Evolutionary conservation across 495 filamentous ascomycete genomes (phyloP).

Genomic region (Penicillium cataractarum): DNA sequence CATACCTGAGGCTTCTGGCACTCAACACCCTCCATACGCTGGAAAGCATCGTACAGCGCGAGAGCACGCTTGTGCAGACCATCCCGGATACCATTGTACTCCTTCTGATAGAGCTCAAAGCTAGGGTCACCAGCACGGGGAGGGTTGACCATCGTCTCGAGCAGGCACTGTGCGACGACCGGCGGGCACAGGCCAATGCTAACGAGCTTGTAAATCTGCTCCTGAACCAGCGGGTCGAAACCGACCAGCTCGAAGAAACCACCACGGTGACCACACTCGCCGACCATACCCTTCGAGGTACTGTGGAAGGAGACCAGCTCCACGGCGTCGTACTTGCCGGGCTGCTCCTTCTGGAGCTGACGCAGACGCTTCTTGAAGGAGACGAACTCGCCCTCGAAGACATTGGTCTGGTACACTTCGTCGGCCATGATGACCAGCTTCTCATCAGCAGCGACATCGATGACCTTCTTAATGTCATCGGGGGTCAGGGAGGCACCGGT

Average conservation of each 20-base stretch:
- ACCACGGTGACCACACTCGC: slow-evolving; percentile 95
- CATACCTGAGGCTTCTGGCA: slow-evolving; percentile 75
- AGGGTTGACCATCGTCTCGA: slow-evolving; percentile 97
- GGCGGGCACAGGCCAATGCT: slow-evolving; percentile 94
- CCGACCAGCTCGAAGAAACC: slow-evolving; percentile 95
- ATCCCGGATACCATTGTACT: slow-evolving; percentile 79
- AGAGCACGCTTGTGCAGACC: slow-evolving; percentile 76
- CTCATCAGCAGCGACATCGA: slow-evolving; percentile 84
- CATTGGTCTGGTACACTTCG: slow-evolving; percentile 99
- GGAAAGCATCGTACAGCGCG: slow-evolving; percentile 86
- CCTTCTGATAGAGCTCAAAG: slow-evolving; percentile 77
- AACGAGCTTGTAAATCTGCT: slow-evolving; percentile 97
- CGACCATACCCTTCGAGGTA: slow-evolving; percentile 95
- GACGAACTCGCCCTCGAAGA: slow-evolving; percentile 90
- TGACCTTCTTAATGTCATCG: slow-evolving; percentile 76
- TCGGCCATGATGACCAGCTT: slow-evolving; percentile 89
- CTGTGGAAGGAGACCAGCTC: slow-evolving; percentile 88
- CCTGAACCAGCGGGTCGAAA: slow-evolving; percentile 83
- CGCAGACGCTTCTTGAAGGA: slow-evolving; percentile 92
- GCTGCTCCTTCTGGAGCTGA: slow-evolving; percentile 73
- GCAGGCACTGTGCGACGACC: slow-evolving; percentile 91
- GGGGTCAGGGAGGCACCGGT: slow-evolving; percentile 83
- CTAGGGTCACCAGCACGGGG: slow-evolving; percentile 79
- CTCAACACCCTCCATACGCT: slow-evolving; percentile 92
- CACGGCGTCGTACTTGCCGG: slow-evolving; percentile 77